Evolutionary conservation across 352 stramenopile genomes (phyloP).

Genomic region (Globisporangium splendens): DNA sequence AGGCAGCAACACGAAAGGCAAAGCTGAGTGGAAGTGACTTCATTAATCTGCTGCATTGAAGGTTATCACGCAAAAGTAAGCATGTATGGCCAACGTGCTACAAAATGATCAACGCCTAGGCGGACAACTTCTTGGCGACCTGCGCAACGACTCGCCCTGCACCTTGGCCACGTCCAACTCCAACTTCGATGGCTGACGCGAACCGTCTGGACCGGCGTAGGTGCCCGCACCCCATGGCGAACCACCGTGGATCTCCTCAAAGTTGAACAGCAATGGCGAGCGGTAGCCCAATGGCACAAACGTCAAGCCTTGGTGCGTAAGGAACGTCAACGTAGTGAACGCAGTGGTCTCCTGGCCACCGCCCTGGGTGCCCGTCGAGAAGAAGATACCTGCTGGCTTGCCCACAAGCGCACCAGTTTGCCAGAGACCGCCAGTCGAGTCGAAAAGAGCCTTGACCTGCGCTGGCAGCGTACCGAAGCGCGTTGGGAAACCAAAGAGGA

Average conservation of each 20-base stretch:
- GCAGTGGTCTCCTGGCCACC: constrained; percentile 79
- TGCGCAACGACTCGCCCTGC: constrained; percentile 60
- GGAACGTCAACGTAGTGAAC: constrained; percentile 63
- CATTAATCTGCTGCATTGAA: no score
- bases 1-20: no score
- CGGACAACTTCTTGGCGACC: constrained; percentile 36
- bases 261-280: no score
- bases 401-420: constrained; percentile 51
- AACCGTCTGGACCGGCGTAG: constrained; percentile 31
- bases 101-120: constrained; percentile 9
- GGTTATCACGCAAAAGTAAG: no score
- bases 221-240: no score
- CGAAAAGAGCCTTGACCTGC: constrained; percentile 79
- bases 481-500: constrained; percentile 85
- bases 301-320: constrained; percentile 33
- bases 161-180: constrained; percentile 55
- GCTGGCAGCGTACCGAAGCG: constrained; percentile 70
- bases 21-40: no score
- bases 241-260: no score
- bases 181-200: constrained; percentile 51
- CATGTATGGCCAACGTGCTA: no score
- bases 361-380: constrained; percentile 50
- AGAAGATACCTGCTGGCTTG: constrained; percentile 74
- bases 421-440: constrained; percentile 68
- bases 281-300: no score